Conservation (phyloP, 331 rosid species). For the Rosa hybrid region DNA sequence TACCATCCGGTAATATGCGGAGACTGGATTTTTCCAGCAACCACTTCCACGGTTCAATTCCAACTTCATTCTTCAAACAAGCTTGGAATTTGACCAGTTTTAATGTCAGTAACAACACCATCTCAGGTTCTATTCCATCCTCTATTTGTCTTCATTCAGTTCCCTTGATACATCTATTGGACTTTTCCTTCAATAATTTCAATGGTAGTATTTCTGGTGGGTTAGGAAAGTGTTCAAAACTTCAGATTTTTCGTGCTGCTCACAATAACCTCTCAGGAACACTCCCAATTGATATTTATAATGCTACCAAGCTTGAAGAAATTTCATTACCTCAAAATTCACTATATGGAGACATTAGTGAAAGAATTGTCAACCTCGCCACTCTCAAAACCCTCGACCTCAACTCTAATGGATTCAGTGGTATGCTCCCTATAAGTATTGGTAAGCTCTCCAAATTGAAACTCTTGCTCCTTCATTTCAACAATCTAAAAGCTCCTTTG, state of each 20-base stretch:
- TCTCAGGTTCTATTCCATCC: background rate
- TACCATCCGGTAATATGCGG: background rate
- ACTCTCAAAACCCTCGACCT: background rate
- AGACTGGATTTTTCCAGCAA: background rate
- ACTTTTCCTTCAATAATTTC: background rate
- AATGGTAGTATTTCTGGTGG: background rate
- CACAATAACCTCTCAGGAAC: background rate
- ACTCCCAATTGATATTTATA: background rate
- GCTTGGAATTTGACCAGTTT: background rate
- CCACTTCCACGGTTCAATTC: background rate
- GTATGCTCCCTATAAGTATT: background rate
- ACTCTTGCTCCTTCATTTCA: background rate
- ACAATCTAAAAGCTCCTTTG: background rate
- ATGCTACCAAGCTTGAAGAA: background rate
- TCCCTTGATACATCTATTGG: background rate
- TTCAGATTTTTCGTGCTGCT: background rate
- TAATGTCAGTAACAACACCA: background rate
- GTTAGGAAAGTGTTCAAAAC: background rate
- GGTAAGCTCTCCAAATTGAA: conserved; percentile 1
- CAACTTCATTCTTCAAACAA: background rate
- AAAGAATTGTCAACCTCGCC: background rate
- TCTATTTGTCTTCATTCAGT: background rate
- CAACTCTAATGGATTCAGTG: background rate
- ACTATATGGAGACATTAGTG: background rate
- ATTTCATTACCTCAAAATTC: background rate